phyloP scores from a whole-genome alignment of 805 yeast genomes.

The Starmerella asiatica region DNA sequence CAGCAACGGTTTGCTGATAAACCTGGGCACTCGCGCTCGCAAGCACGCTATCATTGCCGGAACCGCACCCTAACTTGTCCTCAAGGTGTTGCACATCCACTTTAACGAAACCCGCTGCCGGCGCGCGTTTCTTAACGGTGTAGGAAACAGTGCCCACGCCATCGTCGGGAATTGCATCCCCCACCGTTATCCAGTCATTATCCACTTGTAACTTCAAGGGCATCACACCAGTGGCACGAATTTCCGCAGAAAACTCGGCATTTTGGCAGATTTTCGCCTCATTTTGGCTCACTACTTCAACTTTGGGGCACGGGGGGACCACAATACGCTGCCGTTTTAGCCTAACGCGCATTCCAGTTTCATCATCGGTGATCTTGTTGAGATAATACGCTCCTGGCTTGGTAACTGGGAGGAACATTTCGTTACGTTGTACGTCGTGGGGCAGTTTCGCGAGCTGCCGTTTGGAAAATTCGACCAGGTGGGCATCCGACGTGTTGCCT shows the following conservation, averaged over 20 bases:
- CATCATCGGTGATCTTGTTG: slow-evolving; percentile 48
- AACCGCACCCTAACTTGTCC: background rate
- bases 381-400: slow-evolving; percentile 71
- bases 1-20: background rate
- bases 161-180: slow-evolving; percentile 5
- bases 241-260: slow-evolving; percentile 37
- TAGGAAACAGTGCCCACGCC: slow-evolving; percentile 2
- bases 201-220: slow-evolving; percentile 44
- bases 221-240: slow-evolving; percentile 60
- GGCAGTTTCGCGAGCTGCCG: slow-evolving; percentile 37
- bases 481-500: slow-evolving; percentile 2
- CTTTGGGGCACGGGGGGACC: slow-evolving; percentile 68
- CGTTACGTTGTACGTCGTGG: slow-evolving; percentile 1
- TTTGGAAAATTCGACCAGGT: slow-evolving; percentile 38
- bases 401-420: slow-evolving; percentile 46
- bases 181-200: slow-evolving; percentile 8
- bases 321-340: slow-evolving; percentile 34
- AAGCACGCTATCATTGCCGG: background rate
- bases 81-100: background rate
- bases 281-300: slow-evolving; percentile 32
- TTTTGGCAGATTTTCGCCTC: slow-evolving; percentile 43
- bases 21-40: background rate
- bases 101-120: background rate
- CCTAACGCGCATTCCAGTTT: slow-evolving; percentile 42
- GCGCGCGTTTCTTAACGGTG: background rate